Evolutionary conservation across 805 yeast genomes (phyloP).

Genomic region (Candida golubevii): DNA sequence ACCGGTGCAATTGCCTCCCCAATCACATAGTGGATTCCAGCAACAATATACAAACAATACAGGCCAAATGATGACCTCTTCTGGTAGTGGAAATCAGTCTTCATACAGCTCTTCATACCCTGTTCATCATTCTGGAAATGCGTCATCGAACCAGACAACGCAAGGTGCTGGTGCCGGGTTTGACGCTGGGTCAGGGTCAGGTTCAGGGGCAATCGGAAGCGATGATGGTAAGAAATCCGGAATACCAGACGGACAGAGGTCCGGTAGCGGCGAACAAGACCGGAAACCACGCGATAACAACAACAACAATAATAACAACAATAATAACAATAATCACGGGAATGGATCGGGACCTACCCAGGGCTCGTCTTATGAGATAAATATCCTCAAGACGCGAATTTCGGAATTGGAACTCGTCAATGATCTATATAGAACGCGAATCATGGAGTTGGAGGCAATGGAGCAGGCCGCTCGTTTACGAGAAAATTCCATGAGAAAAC

Average conservation of each 20-base stretch:
- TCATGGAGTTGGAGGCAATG: slow-evolving; percentile 74
- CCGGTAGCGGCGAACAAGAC: background rate
- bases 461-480: slow-evolving; percentile 52
- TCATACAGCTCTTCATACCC: slow-evolving; percentile 1
- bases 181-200: slow-evolving; percentile 1
- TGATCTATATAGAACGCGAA: slow-evolving; percentile 79
- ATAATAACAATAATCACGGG: slow-evolving; percentile 7
- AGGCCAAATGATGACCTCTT: background rate
- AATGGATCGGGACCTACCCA: background rate
- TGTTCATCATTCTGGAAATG: too few relatives aligned
- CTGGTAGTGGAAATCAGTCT: background rate
- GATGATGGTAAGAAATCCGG: background rate
- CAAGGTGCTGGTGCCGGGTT: background rate
- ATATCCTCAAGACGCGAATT: slow-evolving; percentile 64
- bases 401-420: slow-evolving; percentile 88
- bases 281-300: background rate
- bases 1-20: background rate
- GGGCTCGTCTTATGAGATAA: slow-evolving; percentile 26
- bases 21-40: too few relatives aligned
- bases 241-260: background rate
- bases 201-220: background rate
- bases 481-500: slow-evolving; percentile 43
- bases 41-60: background rate
- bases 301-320: slow-evolving; percentile 1
- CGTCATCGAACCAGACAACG: too few relatives aligned